Conservation (phyloP, 2,329 filamentous ascomycete genomes). For the Colletotrichum sp. region DNA sequence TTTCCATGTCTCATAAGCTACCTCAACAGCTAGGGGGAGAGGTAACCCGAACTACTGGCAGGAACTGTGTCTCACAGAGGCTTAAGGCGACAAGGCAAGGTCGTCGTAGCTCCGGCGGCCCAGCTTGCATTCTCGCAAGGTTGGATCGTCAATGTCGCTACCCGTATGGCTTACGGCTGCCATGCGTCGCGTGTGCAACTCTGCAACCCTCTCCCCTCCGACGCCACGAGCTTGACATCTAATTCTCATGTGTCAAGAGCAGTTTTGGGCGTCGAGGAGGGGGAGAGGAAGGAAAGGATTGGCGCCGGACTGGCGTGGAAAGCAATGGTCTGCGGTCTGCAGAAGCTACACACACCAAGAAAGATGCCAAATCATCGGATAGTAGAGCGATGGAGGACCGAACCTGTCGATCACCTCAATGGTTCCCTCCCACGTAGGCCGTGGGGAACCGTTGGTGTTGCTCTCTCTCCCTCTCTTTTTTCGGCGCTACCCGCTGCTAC, state of each 20-base stretch:
- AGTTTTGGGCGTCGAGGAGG: background rate
- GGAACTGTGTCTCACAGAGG: background rate
- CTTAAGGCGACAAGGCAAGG: background rate
- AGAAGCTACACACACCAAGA: background rate
- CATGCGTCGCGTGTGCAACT: background rate
- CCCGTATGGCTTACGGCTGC: background rate
- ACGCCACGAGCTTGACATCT: background rate
- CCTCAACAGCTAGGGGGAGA: background rate
- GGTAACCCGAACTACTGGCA: background rate
- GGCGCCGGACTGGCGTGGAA: background rate
- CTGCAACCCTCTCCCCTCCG: background rate
- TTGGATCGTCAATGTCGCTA: background rate
- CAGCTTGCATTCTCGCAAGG: background rate
- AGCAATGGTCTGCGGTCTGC: background rate
- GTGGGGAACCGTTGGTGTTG: background rate
- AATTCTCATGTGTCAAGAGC: background rate
- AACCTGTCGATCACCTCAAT: slow-evolving; percentile 2
- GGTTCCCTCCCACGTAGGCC: background rate
- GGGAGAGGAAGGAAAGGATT: background rate
- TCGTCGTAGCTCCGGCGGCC: background rate
- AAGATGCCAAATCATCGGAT: background rate
- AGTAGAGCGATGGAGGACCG: background rate
- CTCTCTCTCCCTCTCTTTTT: background rate
- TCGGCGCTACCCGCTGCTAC: slow-evolving; percentile 13
- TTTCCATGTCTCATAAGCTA: background rate